Evolutionary conservation across 345 rosid species (phyloP), one percentile per base, ranked within the genome.

Genomic region (Citrus reticulata): DNA sequence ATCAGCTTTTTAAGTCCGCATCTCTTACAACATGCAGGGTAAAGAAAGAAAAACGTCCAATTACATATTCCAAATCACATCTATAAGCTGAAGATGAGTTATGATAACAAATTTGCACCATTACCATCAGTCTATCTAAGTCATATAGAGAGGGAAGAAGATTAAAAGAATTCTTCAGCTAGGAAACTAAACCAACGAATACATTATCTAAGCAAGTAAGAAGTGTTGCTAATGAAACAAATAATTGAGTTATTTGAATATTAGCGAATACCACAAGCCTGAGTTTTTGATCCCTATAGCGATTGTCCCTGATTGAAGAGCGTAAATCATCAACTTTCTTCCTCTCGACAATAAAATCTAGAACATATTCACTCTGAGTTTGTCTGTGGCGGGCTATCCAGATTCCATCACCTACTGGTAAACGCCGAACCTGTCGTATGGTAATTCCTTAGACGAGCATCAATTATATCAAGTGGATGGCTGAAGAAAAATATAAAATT

Each of bases 261-360:
- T 73, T 81, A 69, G 34, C 65, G 39, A 59, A 77, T 89, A 91
- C 98, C 97, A 87, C 85, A 82, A 93, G 94, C 87, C 92, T 89
- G 76, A 92, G 82, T 85, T 95, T 95, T 86, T 95, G 99, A 83
- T 95, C 95, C 74, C 82, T 93, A 74, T 95, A 95, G 39, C 98
- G 97, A 74, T 89, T 90, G 82, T 93, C 99, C 79, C 92, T 84
- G 65, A 95, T 95, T 51, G 98, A 93, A 25, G 88, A 89, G 55
- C 96, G 92, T 83, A 95, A 79, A 79, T 95, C 98, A 80, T 88
- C 92, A 77, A 93, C 84, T 3, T 88, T 92, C 89, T 95, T 93
- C 88, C 99, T 88, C 87, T 95, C 99, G 72, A 94, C 97, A 80
- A 95, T 90, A 83, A 93, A 92, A 87, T 95, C 99, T 62, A 93